phyloP scores from a whole-genome alignment of 257 asterid species.

The Sherardia arvensis region DNA sequence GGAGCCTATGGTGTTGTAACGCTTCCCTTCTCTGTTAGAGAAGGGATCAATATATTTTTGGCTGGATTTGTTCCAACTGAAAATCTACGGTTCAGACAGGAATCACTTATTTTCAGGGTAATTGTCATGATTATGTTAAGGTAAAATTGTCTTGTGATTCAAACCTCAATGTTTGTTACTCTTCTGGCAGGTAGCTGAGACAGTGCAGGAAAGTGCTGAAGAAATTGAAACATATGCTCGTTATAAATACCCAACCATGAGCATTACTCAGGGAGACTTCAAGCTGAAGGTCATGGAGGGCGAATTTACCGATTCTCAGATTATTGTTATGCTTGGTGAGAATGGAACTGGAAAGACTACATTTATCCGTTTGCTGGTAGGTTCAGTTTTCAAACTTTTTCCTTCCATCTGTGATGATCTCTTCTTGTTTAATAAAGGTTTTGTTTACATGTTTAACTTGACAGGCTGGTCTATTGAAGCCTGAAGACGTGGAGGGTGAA shows the following conservation, averaged over 20 bases:
- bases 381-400: constrained; percentile 3
- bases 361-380: constrained; percentile 93
- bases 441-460: constrained; percentile 3
- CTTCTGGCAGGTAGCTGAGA: constrained; percentile 73
- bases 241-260: constrained; percentile 83
- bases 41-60: constrained; percentile 89
- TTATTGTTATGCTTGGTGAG: constrained; percentile 99
- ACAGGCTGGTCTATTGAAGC: constrained; percentile 93
- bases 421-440: constrained; percentile 7
- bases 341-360: constrained; percentile 99
- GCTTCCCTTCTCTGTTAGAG: constrained; percentile 97
- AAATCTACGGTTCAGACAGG: constrained; percentile 86
- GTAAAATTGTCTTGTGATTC: constrained; percentile 2
- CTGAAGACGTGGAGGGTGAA: constrained; percentile 68
- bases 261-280: constrained; percentile 91
- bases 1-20: constrained; percentile 98
- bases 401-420: constrained; percentile 1
- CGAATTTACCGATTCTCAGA: constrained; percentile 97
- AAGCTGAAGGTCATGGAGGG: constrained; percentile 87
- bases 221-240: constrained; percentile 86
- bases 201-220: constrained; percentile 87
- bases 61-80: constrained; percentile 97
- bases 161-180: constrained; percentile 3
- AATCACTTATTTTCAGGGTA: constrained; percentile 87
- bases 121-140: constrained; percentile 2